Conservation (phyloP, 2,329 filamentous ascomycete genomes). For the Podosphaera fusca region DNA sequence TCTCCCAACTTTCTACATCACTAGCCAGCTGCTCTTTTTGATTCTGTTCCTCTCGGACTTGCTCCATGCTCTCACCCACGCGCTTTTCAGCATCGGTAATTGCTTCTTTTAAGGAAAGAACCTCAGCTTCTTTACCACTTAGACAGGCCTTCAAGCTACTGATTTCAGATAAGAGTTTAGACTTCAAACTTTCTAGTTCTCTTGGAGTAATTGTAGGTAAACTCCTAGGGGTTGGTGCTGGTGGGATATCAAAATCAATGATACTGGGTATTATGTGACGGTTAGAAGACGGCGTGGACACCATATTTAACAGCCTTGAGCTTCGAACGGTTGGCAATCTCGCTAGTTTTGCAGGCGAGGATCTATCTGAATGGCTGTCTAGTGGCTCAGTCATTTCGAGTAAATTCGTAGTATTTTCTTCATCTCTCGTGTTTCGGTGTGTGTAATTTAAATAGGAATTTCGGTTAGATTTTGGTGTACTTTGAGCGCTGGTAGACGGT, state of each 20-base stretch:
- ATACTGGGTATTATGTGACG: constrained; percentile 35
- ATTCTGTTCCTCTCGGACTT: constrained; percentile 53
- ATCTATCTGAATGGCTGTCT: constrained; percentile 25
- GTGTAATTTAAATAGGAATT: constrained; percentile 17
- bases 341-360: constrained; percentile 26
- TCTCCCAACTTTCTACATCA: constrained; percentile 67
- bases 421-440: constrained; percentile 11
- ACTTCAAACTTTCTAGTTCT: constrained; percentile 83
- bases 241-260: constrained; percentile 83
- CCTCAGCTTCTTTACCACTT: constrained; percentile 81
- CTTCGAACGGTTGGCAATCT: constrained; percentile 5
- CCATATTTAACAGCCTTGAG: constrained; percentile 22
- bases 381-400: constrained; percentile 74
- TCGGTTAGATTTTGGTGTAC: constrained; percentile 14
- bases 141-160: constrained; percentile 82
- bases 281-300: constrained; percentile 11
- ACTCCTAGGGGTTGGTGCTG: constrained; percentile 74
- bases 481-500: constrained; percentile 14
- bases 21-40: constrained; percentile 47
- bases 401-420: constrained; percentile 47
- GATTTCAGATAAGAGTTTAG: constrained; percentile 73
- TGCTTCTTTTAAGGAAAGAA: constrained; percentile 64
- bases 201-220: constrained; percentile 77
- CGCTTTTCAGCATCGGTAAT: constrained; percentile 79
- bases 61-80: constrained; percentile 66